Evolutionary conservation across 345 rosid species (phyloP).

Genomic region (Rhodomyrtus tomentosa): DNA sequence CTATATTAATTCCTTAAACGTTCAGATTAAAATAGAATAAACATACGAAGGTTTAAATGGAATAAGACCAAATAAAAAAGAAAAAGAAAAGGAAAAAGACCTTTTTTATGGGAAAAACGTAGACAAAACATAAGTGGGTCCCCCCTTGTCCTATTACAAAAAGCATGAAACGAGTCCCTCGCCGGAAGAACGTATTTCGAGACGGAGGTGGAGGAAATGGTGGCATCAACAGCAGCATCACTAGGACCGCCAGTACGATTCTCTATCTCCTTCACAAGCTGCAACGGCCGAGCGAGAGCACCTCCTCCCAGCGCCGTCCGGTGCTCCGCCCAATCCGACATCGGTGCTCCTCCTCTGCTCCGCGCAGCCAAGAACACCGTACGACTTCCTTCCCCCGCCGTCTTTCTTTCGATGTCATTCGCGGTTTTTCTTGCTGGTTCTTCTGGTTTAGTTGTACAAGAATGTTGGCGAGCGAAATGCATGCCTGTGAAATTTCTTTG

Average conservation of each 20-base stretch:
- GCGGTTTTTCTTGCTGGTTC: not conserved
- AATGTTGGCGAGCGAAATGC: not conserved
- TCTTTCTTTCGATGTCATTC: not conserved
- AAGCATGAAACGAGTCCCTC: not conserved
- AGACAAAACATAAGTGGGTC: not conserved
- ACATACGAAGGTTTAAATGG: not conserved
- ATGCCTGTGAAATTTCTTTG: not conserved
- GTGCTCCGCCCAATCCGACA: not conserved
- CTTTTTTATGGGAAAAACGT: not conserved
- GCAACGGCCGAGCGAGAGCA: not conserved
- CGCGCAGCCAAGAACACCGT: constrained; percentile 12
- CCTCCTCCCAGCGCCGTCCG: not conserved
- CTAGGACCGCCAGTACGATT: not conserved
- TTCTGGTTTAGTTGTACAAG: not conserved
- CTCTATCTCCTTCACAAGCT: not conserved
- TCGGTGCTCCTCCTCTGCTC: constrained; percentile 2
- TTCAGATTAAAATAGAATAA: too few species aligned
- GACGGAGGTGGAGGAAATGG: not conserved
- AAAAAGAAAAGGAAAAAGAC: not conserved
- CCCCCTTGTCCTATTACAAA: not conserved
- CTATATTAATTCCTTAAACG: not conserved
- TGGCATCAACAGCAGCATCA: not conserved
- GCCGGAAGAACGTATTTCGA: not conserved
- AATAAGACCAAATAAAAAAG: not conserved
- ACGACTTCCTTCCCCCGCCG: not conserved